Conservation (phyloP, 768 basidiomycete genomes). For the Agrocybe chaxingu region DNA sequence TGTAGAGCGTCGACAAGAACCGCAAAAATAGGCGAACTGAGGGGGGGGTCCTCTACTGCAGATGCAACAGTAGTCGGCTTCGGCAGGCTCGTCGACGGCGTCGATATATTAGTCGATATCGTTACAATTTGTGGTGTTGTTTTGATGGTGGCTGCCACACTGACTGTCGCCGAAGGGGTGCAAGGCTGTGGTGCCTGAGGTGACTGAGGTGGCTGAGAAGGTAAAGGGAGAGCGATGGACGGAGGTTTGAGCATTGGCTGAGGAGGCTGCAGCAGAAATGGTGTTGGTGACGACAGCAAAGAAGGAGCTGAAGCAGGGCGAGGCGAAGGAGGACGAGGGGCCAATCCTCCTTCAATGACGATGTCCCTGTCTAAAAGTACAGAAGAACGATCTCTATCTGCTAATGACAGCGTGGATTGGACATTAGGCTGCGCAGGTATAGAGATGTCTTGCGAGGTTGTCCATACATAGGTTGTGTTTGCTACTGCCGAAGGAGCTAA, state of each 20-base stretch:
- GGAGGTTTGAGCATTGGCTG: not conserved
- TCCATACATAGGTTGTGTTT: no score
- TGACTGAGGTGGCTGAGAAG: not conserved
- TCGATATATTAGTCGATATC: no score
- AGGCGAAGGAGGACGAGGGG: not conserved
- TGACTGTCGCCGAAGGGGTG: no score
- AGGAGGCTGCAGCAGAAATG: not conserved
- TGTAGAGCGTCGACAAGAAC: slow-evolving; percentile 32
- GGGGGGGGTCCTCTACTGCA: not conserved
- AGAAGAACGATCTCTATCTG: no score
- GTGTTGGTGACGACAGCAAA: not conserved
- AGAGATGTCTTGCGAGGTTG: not conserved
- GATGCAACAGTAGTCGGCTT: no score
- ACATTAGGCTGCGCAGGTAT: not conserved
- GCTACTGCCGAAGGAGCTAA: no score
- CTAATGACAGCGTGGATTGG: not conserved
- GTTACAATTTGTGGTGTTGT: no score
- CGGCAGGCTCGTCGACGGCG: no score
- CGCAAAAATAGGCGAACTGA: slow-evolving; percentile 23
- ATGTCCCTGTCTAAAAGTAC: not conserved
- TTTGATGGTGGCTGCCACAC: no score
- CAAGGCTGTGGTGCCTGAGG: no score
- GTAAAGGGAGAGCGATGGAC: not conserved
- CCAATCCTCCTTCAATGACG: not conserved
- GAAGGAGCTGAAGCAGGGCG: slow-evolving; percentile 1